phyloP scores from a whole-genome alignment of 129 eudicot species.

The Scalesia atractyloides region DNA sequence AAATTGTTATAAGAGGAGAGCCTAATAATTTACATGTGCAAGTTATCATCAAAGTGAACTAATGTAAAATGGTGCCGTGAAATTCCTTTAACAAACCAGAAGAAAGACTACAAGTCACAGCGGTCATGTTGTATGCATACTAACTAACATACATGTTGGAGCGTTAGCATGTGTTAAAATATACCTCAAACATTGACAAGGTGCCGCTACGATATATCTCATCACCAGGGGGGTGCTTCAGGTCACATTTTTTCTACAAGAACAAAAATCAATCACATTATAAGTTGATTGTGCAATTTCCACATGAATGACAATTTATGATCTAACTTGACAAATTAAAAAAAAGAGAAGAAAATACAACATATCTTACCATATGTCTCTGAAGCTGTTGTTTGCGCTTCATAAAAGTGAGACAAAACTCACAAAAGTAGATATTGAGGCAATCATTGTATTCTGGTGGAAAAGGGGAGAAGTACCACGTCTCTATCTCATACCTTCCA shows the following conservation, averaged over 20 bases:
- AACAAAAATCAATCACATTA: not conserved
- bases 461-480: slow-evolving; percentile 98
- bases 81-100: not conserved
- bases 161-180: slow-evolving; percentile 14
- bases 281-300: not conserved
- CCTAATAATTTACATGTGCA: too few species aligned
- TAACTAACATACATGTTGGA: not conserved
- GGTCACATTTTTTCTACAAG: slow-evolving; percentile 88
- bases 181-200: slow-evolving; percentile 98
- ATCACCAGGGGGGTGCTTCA: slow-evolving; percentile 99
- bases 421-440: slow-evolving; percentile 88
- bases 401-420: slow-evolving; percentile 97
- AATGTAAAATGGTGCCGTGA: too few species aligned
- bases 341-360: not conserved
- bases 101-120: not conserved
- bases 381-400: slow-evolving; percentile 95
- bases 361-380: slow-evolving; percentile 82
- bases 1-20: too few species aligned
- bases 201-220: slow-evolving; percentile 94
- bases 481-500: slow-evolving; percentile 96
- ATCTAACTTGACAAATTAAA: slow-evolving; percentile 8
- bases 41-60: too few species aligned
- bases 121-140: not conserved
- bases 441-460: slow-evolving; percentile 98
- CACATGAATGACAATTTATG: slow-evolving; percentile 12